A percentile compares a stretch with the other conserved stretches of the same genome.
phyloP scores from a whole-genome alignment of 257 asterid species.

The Solanum dulcamara region DNA sequence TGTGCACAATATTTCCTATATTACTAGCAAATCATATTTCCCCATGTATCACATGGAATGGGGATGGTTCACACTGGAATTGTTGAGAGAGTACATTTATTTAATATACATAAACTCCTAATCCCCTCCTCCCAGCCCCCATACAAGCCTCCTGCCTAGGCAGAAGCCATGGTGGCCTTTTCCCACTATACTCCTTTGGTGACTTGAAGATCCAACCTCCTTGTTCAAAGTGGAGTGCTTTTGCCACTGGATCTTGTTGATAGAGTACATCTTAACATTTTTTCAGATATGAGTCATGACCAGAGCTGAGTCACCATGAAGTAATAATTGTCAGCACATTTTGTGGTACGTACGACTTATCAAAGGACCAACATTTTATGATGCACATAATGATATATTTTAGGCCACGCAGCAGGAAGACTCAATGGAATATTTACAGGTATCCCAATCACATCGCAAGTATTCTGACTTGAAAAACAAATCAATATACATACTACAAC shows the following conservation, averaged over 20 bases:
- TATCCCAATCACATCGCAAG: not conserved
- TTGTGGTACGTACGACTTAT: not conserved
- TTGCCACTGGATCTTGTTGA: not conserved
- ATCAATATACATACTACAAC: not conserved
- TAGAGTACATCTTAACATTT: not conserved
- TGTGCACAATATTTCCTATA: not conserved
- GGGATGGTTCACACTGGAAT: not conserved
- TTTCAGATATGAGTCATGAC: not conserved
- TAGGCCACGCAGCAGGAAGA: not conserved
- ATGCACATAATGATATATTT: not conserved
- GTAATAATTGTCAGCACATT: not conserved
- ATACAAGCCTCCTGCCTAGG: not conserved
- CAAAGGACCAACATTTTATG: not conserved
- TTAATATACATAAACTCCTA: not conserved
- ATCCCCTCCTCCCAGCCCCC: not conserved
- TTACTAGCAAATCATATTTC: not conserved
- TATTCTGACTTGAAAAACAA: not conserved
- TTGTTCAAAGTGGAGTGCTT: not conserved
- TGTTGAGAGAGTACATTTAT: not conserved
- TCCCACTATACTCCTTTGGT: not conserved
- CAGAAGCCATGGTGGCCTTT: not conserved
- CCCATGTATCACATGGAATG: not conserved
- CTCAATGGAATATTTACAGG: not conserved
- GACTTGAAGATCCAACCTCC: not conserved
- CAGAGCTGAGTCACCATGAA: not conserved